These are phyloP conservation scores for Arctostaphylos glauca DNA, from an alignment of 148 eudicot genomes.

Conservation along the genomic window DNA sequence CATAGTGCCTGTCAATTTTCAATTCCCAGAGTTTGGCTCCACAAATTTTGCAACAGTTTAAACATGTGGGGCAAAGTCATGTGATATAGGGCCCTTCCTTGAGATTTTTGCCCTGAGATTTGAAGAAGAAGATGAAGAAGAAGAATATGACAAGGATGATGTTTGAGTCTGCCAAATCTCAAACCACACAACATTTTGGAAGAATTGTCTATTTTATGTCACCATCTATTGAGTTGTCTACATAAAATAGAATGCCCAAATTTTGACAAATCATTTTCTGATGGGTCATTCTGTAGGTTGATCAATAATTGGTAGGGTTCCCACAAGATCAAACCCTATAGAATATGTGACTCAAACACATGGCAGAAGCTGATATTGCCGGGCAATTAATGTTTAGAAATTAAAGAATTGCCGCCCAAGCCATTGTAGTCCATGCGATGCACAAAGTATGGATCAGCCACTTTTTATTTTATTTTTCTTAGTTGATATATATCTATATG, in stretches of 20 bases:
- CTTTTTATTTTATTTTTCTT: no score
- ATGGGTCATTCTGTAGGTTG: background rate
- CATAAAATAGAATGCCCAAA: background rate
- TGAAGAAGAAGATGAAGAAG: background rate
- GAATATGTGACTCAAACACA: background rate
- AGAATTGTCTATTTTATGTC: background rate
- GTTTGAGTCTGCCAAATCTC: background rate
- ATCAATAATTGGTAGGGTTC: background rate
- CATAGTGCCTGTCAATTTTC: background rate
- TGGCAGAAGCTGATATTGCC: background rate
- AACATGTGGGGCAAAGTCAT: background rate
- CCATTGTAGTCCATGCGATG: background rate
- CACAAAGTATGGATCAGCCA: no score
- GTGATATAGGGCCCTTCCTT: background rate
- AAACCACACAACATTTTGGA: background rate
- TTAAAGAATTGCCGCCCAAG: no score
- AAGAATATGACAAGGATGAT: no score
- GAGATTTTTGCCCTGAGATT: background rate
- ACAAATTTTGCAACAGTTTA: background rate
- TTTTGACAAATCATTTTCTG: conserved; percentile 3
- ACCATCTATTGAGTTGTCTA: background rate
- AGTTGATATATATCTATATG: no score
- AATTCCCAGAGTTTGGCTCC: background rate
- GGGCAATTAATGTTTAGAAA: background rate
- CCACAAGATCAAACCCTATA: background rate